phyloP scores from a whole-genome alignment of 768 basidiomycete genomes.

The Russula foetens region DNA sequence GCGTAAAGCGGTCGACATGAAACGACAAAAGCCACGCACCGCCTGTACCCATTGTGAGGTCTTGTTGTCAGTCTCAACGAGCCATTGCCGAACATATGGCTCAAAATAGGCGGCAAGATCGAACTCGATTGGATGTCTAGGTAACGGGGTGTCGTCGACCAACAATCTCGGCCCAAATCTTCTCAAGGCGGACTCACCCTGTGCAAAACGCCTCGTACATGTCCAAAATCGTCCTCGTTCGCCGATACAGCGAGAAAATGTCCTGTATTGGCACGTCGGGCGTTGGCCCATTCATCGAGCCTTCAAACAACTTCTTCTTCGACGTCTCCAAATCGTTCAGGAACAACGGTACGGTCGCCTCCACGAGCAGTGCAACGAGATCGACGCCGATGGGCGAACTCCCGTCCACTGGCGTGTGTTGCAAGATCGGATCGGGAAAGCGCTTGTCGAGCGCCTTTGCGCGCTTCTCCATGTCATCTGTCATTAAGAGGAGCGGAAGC shows the following conservation, averaged over 20 bases:
- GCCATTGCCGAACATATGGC: slow-evolving; percentile 82
- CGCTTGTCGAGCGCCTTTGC: slow-evolving; percentile 80
- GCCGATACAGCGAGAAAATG: slow-evolving; percentile 78
- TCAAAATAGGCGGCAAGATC: slow-evolving; percentile 76
- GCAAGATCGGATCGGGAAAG: slow-evolving; percentile 76
- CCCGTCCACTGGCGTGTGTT: slow-evolving; percentile 38
- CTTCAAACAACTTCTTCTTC: slow-evolving; percentile 69
- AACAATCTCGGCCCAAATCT: not conserved
- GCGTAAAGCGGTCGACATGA: not conserved
- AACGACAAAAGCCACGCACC: slow-evolving; percentile 38
- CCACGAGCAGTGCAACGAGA: slow-evolving; percentile 67
- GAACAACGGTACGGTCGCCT: slow-evolving; percentile 56
- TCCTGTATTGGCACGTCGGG: slow-evolving; percentile 87
- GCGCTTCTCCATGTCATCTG: slow-evolving; percentile 82
- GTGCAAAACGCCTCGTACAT: slow-evolving; percentile 81
- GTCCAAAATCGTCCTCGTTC: slow-evolving; percentile 62
- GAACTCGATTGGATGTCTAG: slow-evolving; percentile 53
- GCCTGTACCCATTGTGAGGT: slow-evolving; percentile 93
- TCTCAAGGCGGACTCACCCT: slow-evolving; percentile 42
- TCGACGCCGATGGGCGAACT: slow-evolving; percentile 37
- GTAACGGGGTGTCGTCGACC: not conserved
- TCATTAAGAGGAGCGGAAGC: slow-evolving; percentile 72
- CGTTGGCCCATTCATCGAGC: slow-evolving; percentile 79
- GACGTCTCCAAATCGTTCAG: slow-evolving; percentile 58
- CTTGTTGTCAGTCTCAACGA: slow-evolving; percentile 80